Evolutionary conservation across 768 basidiomycete genomes (phyloP).

Genomic region (Vishniacozyma victoriae): DNA sequence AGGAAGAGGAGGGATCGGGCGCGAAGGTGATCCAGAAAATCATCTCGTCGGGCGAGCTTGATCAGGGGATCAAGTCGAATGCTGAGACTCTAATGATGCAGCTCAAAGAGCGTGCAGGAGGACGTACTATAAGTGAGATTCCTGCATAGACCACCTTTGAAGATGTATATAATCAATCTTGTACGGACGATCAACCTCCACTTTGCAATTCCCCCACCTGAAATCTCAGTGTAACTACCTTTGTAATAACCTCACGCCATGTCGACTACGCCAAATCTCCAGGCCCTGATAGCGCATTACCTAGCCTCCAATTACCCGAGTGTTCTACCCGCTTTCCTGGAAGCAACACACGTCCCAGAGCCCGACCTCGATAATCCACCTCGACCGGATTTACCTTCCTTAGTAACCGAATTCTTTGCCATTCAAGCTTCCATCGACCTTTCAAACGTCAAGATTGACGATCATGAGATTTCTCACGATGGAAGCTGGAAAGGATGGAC

Average conservation of each 20-base stretch:
- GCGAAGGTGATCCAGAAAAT: too few species aligned
- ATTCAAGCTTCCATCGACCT: slow-evolving; percentile 8
- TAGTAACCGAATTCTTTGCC: slow-evolving; percentile 33
- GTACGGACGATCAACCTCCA: too few species aligned
- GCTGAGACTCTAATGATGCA: too few species aligned
- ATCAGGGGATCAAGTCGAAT: too few species aligned
- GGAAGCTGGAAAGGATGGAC: slow-evolving; percentile 20
- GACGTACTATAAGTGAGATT: too few species aligned
- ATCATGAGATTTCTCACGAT: slow-evolving; percentile 5
- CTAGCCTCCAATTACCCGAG: slow-evolving; percentile 29
- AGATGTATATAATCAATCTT: too few species aligned
- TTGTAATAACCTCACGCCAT: background rate
- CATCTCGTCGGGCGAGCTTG: too few species aligned
- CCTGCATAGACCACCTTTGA: too few species aligned
- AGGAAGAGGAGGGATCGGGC: too few species aligned
- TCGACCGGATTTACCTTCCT: slow-evolving; percentile 32
- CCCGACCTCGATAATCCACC: slow-evolving; percentile 26
- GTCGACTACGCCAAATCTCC: slow-evolving; percentile 4
- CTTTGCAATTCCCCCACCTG: too few species aligned
- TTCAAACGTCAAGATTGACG: background rate
- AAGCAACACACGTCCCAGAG: slow-evolving; percentile 15
- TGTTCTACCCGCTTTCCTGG: slow-evolving; percentile 27
- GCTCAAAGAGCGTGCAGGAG: too few species aligned
- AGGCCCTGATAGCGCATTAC: slow-evolving; percentile 35
- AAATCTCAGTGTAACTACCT: background rate